These are phyloP conservation scores for Didymella pomorum DNA, from an alignment of 2,329 filamentous ascomycete genomes.

Conservation along the genomic window DNA sequence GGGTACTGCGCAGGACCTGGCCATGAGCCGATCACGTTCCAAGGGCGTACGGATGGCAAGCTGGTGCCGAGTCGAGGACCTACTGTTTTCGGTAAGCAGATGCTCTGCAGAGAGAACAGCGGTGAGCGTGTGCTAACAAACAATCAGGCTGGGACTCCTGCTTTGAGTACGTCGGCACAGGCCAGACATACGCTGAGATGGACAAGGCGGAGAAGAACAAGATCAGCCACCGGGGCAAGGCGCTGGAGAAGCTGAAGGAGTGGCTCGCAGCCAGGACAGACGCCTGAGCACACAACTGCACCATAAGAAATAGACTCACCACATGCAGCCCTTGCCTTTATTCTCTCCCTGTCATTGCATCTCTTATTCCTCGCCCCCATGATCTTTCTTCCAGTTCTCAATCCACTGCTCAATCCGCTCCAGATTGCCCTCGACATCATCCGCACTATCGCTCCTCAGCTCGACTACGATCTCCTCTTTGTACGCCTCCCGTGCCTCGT, in stretches of 20 bases:
- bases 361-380: constrained; percentile 47
- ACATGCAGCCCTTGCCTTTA: constrained; percentile 4
- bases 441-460: constrained; percentile 81
- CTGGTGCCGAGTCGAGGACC: constrained; percentile 87
- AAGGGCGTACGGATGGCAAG: constrained; percentile 84
- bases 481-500: constrained; percentile 89
- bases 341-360: not conserved
- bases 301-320: constrained; percentile 12
- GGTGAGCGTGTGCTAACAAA: constrained; percentile 1
- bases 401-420: constrained; percentile 85
- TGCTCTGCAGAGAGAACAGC: no score
- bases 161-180: constrained; percentile 84
- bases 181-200: constrained; percentile 90
- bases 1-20: constrained; percentile 88
- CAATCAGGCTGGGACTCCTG: constrained; percentile 88
- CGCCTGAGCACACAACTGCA: constrained; percentile 14
- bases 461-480: constrained; percentile 89
- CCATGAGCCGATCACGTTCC: constrained; percentile 84
- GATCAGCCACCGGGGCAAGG: constrained; percentile 88
- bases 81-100: constrained; percentile 76
- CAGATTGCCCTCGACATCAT: constrained; percentile 89
- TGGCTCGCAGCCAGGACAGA: constrained; percentile 69
- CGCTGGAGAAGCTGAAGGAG: constrained; percentile 82
- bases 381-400: constrained; percentile 79
- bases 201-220: constrained; percentile 85